phyloP scores from a whole-genome alignment of 306 rosid genomes.

The Vigna angularis region DNA sequence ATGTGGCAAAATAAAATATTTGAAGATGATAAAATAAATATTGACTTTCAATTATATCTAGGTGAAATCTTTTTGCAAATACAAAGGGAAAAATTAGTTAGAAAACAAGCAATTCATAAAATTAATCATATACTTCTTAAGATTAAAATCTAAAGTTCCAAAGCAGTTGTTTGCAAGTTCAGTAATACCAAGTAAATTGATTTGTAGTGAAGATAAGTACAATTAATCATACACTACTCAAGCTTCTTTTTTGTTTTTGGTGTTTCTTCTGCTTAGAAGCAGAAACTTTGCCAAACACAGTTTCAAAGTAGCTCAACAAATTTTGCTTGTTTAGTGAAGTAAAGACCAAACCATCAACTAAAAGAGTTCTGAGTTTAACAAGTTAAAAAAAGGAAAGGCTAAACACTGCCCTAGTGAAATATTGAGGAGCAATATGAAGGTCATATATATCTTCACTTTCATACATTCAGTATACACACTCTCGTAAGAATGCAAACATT shows the following conservation, averaged over 20 bases:
- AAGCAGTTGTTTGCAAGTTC: slow-evolving; percentile 1
- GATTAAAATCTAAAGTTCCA: neutral
- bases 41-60: neutral
- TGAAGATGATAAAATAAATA: neutral
- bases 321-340: neutral
- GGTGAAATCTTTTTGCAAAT: neutral
- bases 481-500: neutral
- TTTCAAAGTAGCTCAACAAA: neutral
- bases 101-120: slow-evolving; percentile 7
- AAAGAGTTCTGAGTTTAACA: neutral
- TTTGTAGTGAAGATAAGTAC: neutral
- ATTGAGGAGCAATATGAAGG: slow-evolving; percentile 11
- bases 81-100: neutral
- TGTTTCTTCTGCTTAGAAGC: neutral
- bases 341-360: neutral
- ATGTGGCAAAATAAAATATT: neutral
- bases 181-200: neutral
- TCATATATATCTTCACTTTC: neutral
- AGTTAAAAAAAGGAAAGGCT: neutral
- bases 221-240: neutral
- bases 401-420: neutral
- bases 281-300: neutral
- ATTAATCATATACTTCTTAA: neutral
- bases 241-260: neutral
- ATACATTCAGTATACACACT: neutral